These are phyloP conservation scores for Phytophthora ohioensis DNA, from an alignment of 352 stramenopile species.

Conservation along the genomic window DNA sequence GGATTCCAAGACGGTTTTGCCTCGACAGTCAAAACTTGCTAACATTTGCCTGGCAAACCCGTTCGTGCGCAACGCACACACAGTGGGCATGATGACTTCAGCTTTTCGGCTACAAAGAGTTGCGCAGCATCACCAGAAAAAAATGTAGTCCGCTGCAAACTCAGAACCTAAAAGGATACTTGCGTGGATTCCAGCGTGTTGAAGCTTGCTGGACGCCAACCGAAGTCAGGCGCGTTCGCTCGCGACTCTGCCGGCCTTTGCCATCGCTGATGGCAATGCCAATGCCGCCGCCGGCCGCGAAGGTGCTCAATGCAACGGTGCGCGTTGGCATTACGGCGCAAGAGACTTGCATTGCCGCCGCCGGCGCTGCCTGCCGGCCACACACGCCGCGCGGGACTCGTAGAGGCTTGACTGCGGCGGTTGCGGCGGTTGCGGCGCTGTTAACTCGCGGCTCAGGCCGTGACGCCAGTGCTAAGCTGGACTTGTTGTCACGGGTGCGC, in stretches of 20 bases:
- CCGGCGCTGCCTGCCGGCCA: background rate
- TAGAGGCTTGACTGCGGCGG: slow-evolving; percentile 15
- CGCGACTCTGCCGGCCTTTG: background rate
- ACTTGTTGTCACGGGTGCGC: slow-evolving; percentile 37
- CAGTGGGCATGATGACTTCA: slow-evolving; percentile 5
- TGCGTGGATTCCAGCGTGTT: slow-evolving; percentile 19
- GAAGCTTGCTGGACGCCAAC: slow-evolving; percentile 19
- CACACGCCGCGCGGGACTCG: background rate
- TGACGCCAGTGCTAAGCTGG: slow-evolving; percentile 28
- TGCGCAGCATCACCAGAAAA: slow-evolving; percentile 30
- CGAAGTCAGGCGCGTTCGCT: slow-evolving; percentile 17
- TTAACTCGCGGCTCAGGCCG: slow-evolving; percentile 25
- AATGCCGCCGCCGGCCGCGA: no score
- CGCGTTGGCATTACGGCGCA: slow-evolving; percentile 6
- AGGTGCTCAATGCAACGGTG: slow-evolving; percentile 1
- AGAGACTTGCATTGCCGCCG: slow-evolving; percentile 1
- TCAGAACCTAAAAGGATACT: slow-evolving; percentile 31
- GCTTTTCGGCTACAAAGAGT: slow-evolving; percentile 16
- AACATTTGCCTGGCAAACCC: slow-evolving; percentile 16
- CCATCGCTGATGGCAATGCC: no score
- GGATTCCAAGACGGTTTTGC: background rate
- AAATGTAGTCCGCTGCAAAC: slow-evolving; percentile 19
- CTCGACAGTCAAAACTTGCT: slow-evolving; percentile 14
- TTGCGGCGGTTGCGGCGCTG: slow-evolving; percentile 5
- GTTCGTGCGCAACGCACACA: background rate